Evolutionary conservation across 2,329 filamentous ascomycete genomes (phyloP).

Genomic region (Aspergillus sojae): DNA sequence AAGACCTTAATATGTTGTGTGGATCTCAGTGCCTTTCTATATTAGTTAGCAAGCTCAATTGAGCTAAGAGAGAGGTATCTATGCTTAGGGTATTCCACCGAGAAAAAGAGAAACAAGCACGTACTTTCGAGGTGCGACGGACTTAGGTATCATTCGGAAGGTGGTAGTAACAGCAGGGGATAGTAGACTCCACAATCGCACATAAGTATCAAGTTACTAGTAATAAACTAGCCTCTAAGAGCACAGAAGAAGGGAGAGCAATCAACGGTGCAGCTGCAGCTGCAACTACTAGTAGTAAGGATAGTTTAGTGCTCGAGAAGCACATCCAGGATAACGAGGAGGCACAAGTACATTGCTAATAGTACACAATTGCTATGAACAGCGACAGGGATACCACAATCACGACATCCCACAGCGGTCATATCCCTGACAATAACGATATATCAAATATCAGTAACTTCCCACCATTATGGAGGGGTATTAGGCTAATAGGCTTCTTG

Average conservation of each 20-base stretch:
- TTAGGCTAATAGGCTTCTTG: background rate
- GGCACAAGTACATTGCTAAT: background rate
- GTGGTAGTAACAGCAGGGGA: background rate
- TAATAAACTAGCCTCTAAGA: background rate
- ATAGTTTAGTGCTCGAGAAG: background rate
- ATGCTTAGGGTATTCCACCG: background rate
- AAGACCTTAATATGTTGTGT: background rate
- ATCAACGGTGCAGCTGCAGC: background rate
- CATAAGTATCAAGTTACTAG: background rate
- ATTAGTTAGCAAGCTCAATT: background rate
- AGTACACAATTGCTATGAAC: background rate
- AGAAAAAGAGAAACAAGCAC: background rate
- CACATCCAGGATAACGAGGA: background rate
- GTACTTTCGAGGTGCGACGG: background rate
- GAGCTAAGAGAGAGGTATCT: background rate
- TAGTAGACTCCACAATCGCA: background rate
- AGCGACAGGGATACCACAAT: background rate
- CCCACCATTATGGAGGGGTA: background rate
- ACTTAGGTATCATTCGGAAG: background rate
- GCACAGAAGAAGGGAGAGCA: background rate
- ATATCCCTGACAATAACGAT: background rate
- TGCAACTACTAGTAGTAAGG: background rate
- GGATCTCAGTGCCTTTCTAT: background rate
- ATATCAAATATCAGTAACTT: background rate
- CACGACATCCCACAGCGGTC: background rate